Conservation (phyloP, 164 flowering plant genomes). For the Paratinospora sagittata region DNA sequence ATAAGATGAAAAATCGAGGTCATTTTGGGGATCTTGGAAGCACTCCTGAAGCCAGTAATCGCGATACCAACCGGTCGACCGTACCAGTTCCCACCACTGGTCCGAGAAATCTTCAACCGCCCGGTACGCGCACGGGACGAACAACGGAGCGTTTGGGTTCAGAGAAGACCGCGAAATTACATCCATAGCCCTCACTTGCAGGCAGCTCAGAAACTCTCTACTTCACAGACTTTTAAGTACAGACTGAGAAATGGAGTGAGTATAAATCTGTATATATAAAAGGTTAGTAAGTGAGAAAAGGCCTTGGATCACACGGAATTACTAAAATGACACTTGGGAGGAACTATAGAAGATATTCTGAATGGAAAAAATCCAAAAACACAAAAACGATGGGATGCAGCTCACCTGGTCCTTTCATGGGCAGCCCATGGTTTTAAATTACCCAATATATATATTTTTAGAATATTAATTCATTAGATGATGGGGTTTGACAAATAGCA, state of each 20-base stretch:
- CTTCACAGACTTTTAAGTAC: too few relatives aligned
- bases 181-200: constrained; percentile 27
- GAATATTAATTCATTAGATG: too few relatives aligned
- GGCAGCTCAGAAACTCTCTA: neutral
- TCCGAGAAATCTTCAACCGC: constrained; percentile 82
- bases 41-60: constrained; percentile 90
- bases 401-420: too few relatives aligned
- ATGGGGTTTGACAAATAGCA: too few relatives aligned
- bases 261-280: too few relatives aligned
- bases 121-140: constrained; percentile 65
- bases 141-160: constrained; percentile 82
- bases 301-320: neutral
- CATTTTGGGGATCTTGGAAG: constrained; percentile 48
- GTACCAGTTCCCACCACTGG: constrained; percentile 83
- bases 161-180: constrained; percentile 39
- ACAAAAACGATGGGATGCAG: too few relatives aligned
- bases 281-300: neutral
- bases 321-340: neutral
- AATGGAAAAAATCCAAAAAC: too few relatives aligned
- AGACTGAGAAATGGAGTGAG: too few relatives aligned
- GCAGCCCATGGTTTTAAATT: too few relatives aligned
- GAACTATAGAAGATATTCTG: too few relatives aligned
- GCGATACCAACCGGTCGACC: constrained; percentile 74
- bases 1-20: constrained; percentile 11
- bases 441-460: too few relatives aligned